Base-by-base conservation (phyloP, 495 filamentous ascomycete genomes). In the Tirmania nivea region DNA sequence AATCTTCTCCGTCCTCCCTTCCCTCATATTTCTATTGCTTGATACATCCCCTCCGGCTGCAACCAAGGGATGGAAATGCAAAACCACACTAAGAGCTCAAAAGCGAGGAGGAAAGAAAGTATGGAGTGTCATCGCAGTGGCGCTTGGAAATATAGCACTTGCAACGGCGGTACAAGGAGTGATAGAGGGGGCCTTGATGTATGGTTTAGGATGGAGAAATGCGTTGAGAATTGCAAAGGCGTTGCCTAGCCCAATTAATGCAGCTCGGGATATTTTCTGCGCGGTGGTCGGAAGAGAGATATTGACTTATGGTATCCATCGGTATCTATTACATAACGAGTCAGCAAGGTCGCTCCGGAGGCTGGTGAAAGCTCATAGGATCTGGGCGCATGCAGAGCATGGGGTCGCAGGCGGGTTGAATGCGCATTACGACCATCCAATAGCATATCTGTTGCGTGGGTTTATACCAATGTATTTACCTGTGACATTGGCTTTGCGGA, bases 381-480 rank as follows among this genome's bases (percentile, higher is more conserved):
- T 52, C 42, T 85, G 82, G 75, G 79, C 82, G 54, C 86, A 94
- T 61, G 60, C 67, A 14, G 67, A 80, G 17, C 56, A 63, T 5
- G 65, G 75, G 0, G 81, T 84, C 1, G 73, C 81, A 19, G 73
- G 78, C 49, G 12, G 14, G 1, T 45, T 45, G 1, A 76, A 73
- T 57, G 80, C 73, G 42, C 79, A 80, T 61, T 85, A 84, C 63
- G 86, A 95, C 66, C 85, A 94, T 58, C 86, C 87, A 0, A 34
- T 81, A n/a, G 68, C 76, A 5, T 82, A 86, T 57, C 66, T 93
- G 1, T 59, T 92, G 10, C 68, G 70, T 52, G 77, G 72, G 49
- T 83, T 84, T 60, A 37, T 88, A 17, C 88, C 88, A 0, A 73
- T 77, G 16, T 88, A 85, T 65, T 59, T 81, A 3, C 85, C 88